Evolutionary conservation across 1,139 yeast genomes (phyloP), one percentile per base, ranked within the genome.

Genomic region (Hemisphaericaspora xylanilytica): DNA sequence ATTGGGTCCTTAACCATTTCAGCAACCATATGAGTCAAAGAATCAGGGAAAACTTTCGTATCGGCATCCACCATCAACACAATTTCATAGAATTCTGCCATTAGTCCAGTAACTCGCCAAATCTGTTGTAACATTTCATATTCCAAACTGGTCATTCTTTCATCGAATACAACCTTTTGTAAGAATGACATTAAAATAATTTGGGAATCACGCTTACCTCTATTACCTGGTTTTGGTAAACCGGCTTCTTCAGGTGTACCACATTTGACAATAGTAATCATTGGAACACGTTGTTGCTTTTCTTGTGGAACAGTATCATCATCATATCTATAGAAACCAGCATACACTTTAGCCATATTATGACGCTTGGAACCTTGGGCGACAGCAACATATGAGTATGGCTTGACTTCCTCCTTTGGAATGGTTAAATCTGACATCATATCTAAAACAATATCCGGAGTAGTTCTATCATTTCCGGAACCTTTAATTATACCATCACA

Each of bases 171-270:
- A 17, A 90, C 80, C 52, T 82, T 85, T 65, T 90, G 97, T 54
- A 92, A 72, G 63, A 90, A 90, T 1, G 92, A 80, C 98, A 92
- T 92, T 53, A 92, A 70, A 46, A 92, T 84, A 46, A 92, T 83
- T 63, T 92, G 98, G 17, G 97, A 88, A 63, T 92, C 98, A 66
- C 98, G 86, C 62, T 92, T 92, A 65, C 98, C 98, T 70, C 98
- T 81, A 62, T 92, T 92, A 53, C 98, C 98, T 10, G 97, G 97
- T 56, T 92, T 92, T n/a, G 94, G 73, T 5, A 82, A 67, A 15
- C 67, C 63, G 14, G 80, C 81, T 59, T 92, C 98, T 27, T 78
- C 84, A 5, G 92, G 89, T 0, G 96, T 85, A 47, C 98, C 98
- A 63, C 96, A 88, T 61, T 92, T 92, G 33, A 88, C 96, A 52